These are phyloP conservation scores for Hanseniaspora guilliermondii DNA, from an alignment of 805 yeast species.

Conservation along the genomic window DNA sequence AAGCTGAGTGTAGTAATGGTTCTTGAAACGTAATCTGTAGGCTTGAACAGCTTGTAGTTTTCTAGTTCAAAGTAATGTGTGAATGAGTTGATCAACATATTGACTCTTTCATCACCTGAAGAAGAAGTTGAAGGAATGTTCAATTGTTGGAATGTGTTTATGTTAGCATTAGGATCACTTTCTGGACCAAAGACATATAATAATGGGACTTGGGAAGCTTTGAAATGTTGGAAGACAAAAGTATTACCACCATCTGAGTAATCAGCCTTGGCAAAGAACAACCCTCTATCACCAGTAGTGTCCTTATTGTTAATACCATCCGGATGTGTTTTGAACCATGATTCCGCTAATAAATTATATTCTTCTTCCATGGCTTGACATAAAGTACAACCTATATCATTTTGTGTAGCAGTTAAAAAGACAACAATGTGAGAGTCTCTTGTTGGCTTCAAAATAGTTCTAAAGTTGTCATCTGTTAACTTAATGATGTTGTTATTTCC, in stretches of 20 bases:
- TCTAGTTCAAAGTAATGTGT: slow-evolving; percentile 19
- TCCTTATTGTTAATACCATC: slow-evolving; percentile 27
- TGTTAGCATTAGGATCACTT: slow-evolving; percentile 30
- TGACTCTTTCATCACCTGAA: slow-evolving; percentile 29
- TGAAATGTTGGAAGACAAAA: slow-evolving; percentile 32
- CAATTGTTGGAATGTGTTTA: slow-evolving; percentile 22
- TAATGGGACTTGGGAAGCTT: slow-evolving; percentile 68
- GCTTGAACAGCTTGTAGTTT: slow-evolving; percentile 27
- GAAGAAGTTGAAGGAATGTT: slow-evolving; percentile 24
- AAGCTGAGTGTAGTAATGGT: slow-evolving; percentile 28
- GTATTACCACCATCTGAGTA: slow-evolving; percentile 43
- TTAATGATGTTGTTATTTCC: slow-evolving; percentile 32
- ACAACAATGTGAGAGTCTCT: slow-evolving; percentile 59
- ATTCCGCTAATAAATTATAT: slow-evolving; percentile 45
- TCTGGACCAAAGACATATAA: slow-evolving; percentile 50
- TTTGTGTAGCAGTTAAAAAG: slow-evolving; percentile 60
- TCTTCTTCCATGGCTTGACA: slow-evolving; percentile 63
- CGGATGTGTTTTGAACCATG: slow-evolving; percentile 52
- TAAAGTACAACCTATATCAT: slow-evolving; percentile 62
- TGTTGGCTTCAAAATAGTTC: slow-evolving; percentile 44
- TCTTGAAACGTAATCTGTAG: slow-evolving; percentile 31
- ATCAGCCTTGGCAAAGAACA: slow-evolving; percentile 68
- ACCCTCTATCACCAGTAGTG: slow-evolving; percentile 25
- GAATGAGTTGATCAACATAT: slow-evolving; percentile 24
- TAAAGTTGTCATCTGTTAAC: slow-evolving; percentile 50